Evolutionary conservation across 257 asterid genomes (phyloP).

Genomic region (Nicotiana attenuata): DNA sequence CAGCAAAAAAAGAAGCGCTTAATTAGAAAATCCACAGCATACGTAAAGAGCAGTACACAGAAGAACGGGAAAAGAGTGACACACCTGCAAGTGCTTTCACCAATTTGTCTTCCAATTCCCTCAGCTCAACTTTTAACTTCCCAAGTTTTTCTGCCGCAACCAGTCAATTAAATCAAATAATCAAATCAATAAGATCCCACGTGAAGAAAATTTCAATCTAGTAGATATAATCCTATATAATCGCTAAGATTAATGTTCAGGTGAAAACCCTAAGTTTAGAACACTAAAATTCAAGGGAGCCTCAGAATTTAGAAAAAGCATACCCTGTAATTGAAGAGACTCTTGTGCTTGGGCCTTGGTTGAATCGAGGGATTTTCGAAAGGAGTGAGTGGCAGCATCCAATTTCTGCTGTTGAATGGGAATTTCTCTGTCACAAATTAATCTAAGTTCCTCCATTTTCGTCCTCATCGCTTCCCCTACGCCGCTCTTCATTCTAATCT

Average conservation of each 20-base stretch:
- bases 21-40: background rate
- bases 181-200: background rate
- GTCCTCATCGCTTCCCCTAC: slow-evolving; percentile 25
- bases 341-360: slow-evolving; percentile 40
- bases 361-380: slow-evolving; percentile 34
- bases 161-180: slow-evolving; percentile 7
- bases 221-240: background rate
- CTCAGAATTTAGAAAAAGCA: background rate
- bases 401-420: slow-evolving; percentile 54
- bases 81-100: slow-evolving; percentile 85
- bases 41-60: background rate
- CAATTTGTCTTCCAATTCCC: slow-evolving; percentile 67
- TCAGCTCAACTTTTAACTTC: slow-evolving; percentile 51
- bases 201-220: background rate
- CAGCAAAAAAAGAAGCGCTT: background rate
- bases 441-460: slow-evolving; percentile 54
- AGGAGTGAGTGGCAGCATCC: slow-evolving; percentile 29
- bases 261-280: slow-evolving; percentile 7
- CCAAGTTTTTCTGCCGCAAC: slow-evolving; percentile 49
- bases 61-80: background rate
- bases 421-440: slow-evolving; percentile 62
- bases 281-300: slow-evolving; percentile 17
- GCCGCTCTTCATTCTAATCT: slow-evolving; percentile 38
- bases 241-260: background rate
- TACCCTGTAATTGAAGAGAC: slow-evolving; percentile 32